Evolutionary conservation across 2,329 filamentous ascomycete species (phyloP).

Genomic region (Blumeria hordei): DNA sequence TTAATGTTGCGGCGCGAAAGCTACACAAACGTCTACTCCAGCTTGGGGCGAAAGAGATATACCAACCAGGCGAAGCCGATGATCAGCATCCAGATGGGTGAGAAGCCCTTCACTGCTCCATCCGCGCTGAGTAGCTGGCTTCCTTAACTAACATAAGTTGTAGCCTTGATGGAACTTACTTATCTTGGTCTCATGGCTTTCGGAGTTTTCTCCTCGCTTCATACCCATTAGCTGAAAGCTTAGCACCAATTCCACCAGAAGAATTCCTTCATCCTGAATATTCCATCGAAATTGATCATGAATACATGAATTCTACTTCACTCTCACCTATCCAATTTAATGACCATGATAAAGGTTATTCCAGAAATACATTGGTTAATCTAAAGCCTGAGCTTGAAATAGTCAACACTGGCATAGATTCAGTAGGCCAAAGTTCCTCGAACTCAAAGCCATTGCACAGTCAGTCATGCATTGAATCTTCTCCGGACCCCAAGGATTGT

Average conservation of each 20-base stretch:
- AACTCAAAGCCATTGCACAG: too few relatives aligned
- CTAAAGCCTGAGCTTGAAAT: too few relatives aligned
- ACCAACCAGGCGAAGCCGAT: constrained; percentile 65
- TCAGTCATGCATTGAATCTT: too few relatives aligned
- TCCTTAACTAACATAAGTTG: constrained; percentile 1
- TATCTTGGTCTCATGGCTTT: constrained; percentile 52
- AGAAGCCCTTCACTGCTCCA: constrained; percentile 12
- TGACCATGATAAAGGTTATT: too few relatives aligned
- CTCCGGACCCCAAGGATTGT: not conserved
- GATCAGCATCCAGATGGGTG: constrained; percentile 85
- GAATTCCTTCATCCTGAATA: constrained; percentile 56
- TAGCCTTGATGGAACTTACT: constrained; percentile 60
- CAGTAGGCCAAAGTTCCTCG: too few relatives aligned
- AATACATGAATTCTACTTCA: not conserved
- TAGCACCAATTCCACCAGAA: constrained; percentile 48
- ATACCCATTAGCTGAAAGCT: constrained; percentile 42
- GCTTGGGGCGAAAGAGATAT: constrained; percentile 56
- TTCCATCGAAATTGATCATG: constrained; percentile 21
- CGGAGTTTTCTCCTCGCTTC: constrained; percentile 37
- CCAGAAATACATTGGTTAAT: too few relatives aligned
- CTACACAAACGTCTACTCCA: constrained; percentile 64
- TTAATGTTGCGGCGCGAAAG: constrained; percentile 82
- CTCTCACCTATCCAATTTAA: too few relatives aligned
- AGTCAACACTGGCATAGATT: too few relatives aligned
- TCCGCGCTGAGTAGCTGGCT: not conserved